Evolutionary conservation across 495 filamentous ascomycete genomes (phyloP).

Genomic region (Bathelium albidoporum): DNA sequence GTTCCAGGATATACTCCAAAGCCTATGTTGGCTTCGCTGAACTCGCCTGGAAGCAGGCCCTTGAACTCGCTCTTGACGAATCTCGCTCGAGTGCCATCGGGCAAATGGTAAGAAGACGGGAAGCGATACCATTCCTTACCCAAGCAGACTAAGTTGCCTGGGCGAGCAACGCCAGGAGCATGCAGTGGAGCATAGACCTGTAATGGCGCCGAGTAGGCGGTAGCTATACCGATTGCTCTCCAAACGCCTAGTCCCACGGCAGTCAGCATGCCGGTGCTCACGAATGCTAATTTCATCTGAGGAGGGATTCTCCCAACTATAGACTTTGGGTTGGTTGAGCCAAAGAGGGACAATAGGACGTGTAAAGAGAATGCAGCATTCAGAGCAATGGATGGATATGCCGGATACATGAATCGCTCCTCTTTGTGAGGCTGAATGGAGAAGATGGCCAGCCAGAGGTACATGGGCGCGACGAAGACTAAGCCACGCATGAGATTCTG

Average conservation of each 20-base stretch:
- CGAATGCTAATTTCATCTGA: constrained; percentile 48
- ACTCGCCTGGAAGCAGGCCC: constrained; percentile 85
- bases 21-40: constrained; percentile 54
- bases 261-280: constrained; percentile 28
- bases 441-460: constrained; percentile 90
- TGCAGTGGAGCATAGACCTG: constrained; percentile 57
- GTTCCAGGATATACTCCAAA: constrained; percentile 56
- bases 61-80: constrained; percentile 85
- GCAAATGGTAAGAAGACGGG: constrained; percentile 85
- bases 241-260: constrained; percentile 56
- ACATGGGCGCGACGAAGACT: constrained; percentile 72
- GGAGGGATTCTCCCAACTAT: constrained; percentile 59
- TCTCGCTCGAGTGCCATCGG: constrained; percentile 64
- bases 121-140: constrained; percentile 99
- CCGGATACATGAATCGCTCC: constrained; percentile 97
- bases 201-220: constrained; percentile 77
- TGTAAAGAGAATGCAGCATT: constrained; percentile 84
- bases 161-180: constrained; percentile 35
- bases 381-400: constrained; percentile 84
- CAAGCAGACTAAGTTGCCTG: constrained; percentile 69
- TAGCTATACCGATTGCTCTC: constrained; percentile 69
- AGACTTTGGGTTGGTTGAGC: constrained; percentile 53
- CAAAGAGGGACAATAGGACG: constrained; percentile 60
- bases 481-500: constrained; percentile 55
- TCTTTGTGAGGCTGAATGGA: constrained; percentile 92